A percentile compares a stretch with the other conserved stretches of the same genome.
Conservation (phyloP, 2,329 filamentous ascomycete species). For the Elsinoe necatrix region DNA sequence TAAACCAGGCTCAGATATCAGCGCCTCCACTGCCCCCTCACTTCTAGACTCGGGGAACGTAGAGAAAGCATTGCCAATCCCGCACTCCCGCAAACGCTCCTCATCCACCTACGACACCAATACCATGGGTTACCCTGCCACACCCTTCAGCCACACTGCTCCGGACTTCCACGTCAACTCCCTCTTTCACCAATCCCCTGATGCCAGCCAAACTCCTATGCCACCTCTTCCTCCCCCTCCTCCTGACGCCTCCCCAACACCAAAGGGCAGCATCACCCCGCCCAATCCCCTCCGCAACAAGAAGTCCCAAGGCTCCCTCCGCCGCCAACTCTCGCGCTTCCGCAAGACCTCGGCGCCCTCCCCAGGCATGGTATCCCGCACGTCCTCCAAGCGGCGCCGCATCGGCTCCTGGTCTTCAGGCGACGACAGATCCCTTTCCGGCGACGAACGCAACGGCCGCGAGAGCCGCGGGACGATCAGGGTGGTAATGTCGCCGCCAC, state of each 20-base stretch:
- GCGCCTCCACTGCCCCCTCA: not conserved
- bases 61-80: not conserved
- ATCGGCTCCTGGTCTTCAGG: conserved; percentile 1
- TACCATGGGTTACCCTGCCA: conserved; percentile 20
- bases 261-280: conserved; percentile 29
- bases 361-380: conserved; percentile 36
- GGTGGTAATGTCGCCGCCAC: conserved; percentile 8
- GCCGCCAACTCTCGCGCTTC: conserved; percentile 17
- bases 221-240: not conserved
- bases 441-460: not conserved
- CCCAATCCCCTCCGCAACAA: conserved; percentile 27
- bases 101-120: conserved; percentile 13
- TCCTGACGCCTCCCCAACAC: conserved; percentile 24
- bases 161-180: conserved; percentile 11
- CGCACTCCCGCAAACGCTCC: not conserved
- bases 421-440: not conserved
- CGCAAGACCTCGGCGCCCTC: conserved; percentile 24
- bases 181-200: conserved; percentile 25
- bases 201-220: conserved; percentile 21
- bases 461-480: conserved; percentile 12
- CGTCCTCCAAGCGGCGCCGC: conserved; percentile 27
- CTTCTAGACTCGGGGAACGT: not conserved
- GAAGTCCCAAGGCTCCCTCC: conserved; percentile 27
- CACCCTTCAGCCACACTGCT: conserved; percentile 19
- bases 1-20: not conserved